These are phyloP conservation scores for Eucalyptus polyanthemos DNA, from an alignment of 345 rosid species.

Conservation along the genomic window DNA sequence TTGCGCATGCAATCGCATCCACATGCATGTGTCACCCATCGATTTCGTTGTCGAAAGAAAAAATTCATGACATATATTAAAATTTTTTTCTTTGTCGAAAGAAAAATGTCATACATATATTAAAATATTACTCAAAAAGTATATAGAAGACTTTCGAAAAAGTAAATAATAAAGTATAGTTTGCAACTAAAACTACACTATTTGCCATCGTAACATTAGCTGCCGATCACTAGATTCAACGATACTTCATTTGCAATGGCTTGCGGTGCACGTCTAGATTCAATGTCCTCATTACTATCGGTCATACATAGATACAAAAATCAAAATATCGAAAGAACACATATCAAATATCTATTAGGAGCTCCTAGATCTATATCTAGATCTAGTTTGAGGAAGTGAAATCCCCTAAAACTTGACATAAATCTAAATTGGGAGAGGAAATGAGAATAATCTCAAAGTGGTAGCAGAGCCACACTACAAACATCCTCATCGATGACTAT, in stretches of 20 bases:
- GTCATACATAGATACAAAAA: accelerated
- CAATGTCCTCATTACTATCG: accelerated
- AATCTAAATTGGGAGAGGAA: neutral
- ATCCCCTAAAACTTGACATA: neutral
- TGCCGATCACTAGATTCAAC: neutral
- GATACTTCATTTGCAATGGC: neutral
- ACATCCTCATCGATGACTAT: neutral
- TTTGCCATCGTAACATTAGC: accelerated
- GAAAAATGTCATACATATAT: neutral
- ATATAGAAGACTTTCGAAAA: too few species aligned
- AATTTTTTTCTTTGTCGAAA: too few species aligned
- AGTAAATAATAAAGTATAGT: too few species aligned
- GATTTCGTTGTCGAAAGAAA: too few species aligned
- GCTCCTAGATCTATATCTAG: neutral
- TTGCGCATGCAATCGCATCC: neutral
- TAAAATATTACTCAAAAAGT: neutral
- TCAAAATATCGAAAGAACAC: accelerated
- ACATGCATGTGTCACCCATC: too few species aligned
- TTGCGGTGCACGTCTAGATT: accelerated
- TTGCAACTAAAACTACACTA: accelerated
- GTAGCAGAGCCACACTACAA: accelerated
- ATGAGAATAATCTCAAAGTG: neutral
- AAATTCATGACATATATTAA: too few species aligned
- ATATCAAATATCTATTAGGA: neutral
- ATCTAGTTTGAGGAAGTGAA: neutral